Base-by-base conservation (phyloP, 768 basidiomycete species). In the Boletus eberwhitei region DNA sequence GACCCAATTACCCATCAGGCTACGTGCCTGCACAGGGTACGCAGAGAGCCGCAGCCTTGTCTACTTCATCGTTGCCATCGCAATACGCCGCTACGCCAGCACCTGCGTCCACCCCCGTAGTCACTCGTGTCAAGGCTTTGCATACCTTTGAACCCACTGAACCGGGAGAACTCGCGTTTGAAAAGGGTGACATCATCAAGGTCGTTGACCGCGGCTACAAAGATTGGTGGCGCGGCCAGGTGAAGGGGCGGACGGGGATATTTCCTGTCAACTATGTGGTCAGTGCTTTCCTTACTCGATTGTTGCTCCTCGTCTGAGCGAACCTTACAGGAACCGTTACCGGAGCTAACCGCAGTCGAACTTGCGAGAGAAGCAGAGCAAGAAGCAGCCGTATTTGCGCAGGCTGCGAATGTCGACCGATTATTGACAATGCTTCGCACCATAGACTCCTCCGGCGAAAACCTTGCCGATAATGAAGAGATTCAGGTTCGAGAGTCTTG, bases 181-280 rank as follows among this genome's bases (percentile, higher is more conserved):
- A 92, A 48, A 88, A 88, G 60, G 96, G 94, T 2, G 95, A 97
- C 59, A 77, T 96, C 43, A 93, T 98, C 76, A 93, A 93, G 64
- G 95, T 98, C 14, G 86, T 98, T 22, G 93, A 97, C 68, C 83
- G 93, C 24, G 88, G 87, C 22, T 96, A 96, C 71, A 88, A 91
- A 63, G 93, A 97, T 67, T 98, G 96, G 96, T 98, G 94, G 93
- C 74, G 92, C 22, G 96, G 96, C 1, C 93, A 97, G 61, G 71
- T 95, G 42, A 89, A 85, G 64, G 94, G 92, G 0, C 76, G 90
- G 54, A 93, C 93, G 3, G 93, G 93, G 41, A 98, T 98, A 44
- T 98, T 98, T 71, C 96, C 96, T 0, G 92, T 96, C 19, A 97
- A 96, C 69, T 97, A 98, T 74, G 93, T 98, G 62, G 92, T 91